phyloP scores from a whole-genome alignment of 1,139 yeast species.

The Zhuliangozyma parablackwelliae region DNA sequence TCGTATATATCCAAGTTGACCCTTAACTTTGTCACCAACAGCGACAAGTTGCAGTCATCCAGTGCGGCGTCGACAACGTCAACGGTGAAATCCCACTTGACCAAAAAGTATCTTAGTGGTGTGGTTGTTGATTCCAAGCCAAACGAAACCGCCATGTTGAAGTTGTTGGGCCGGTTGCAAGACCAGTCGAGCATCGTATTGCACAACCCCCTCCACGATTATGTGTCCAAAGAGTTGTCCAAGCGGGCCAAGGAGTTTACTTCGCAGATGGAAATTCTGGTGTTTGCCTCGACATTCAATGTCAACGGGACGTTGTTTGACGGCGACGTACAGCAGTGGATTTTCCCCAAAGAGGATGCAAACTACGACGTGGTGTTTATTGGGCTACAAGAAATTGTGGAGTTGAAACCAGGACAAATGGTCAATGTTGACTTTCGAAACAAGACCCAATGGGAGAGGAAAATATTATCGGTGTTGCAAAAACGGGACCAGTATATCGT shows the following conservation, averaged over 20 bases:
- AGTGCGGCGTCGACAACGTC: conserved; percentile 30
- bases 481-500: conserved; percentile 50
- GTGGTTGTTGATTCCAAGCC: conserved; percentile 36
- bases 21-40: conserved; percentile 30
- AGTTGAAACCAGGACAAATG: conserved; percentile 86
- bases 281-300: conserved; percentile 67
- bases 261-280: conserved; percentile 44
- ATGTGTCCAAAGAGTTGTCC: conserved; percentile 52
- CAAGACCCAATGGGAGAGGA: conserved; percentile 74
- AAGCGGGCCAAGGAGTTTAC: conserved; percentile 47
- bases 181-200: conserved; percentile 46
- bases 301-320: conserved; percentile 58
- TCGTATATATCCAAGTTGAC: conserved; percentile 43
- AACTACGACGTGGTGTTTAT: conserved; percentile 63
- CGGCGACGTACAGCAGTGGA: conserved; percentile 53
- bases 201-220: conserved; percentile 70
- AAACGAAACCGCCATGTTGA: conserved; percentile 44
- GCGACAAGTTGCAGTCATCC: conserved; percentile 28
- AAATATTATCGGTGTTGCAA: conserved; percentile 56
- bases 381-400: conserved; percentile 91
- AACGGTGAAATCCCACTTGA: conserved; percentile 40
- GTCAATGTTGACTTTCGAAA: conserved; percentile 73
- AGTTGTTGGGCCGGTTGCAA: conserved; percentile 45
- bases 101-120: conserved; percentile 43
- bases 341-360: conserved; percentile 40